Evolutionary conservation across 2,329 filamentous ascomycete species (phyloP), one percentile per base, ranked within the genome.

Genomic region (Incumbomyces lentus): DNA sequence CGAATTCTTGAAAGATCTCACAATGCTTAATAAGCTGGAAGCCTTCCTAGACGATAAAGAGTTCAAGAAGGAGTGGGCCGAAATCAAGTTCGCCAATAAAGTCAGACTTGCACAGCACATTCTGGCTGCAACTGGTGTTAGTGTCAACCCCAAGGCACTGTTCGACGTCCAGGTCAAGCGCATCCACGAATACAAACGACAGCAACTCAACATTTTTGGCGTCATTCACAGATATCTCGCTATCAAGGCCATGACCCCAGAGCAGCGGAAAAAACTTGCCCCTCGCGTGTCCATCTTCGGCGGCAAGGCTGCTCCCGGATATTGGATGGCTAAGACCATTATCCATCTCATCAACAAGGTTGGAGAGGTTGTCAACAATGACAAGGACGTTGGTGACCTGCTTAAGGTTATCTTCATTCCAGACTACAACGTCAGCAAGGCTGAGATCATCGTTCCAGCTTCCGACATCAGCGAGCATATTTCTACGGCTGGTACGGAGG

Each of bases 311-410:
- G 92, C 92, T 1, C 92, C 92, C 0, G 92, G 92, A 13, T 98
- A 98, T 73, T 98, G 92, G 92, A 98, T 96, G 92, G 92, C 92
- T 32, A 98, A 98, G 78, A 93, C 92, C 34, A 88, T 95, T 56
- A 98, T 98, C 58, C 90, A 96, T 63, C 77, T 98, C 48, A 82
- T 98, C 72, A 96, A 95, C 71, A 83, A 81, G 51, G 92, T 96
- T 19, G 88, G 87, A 3, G 70, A 79, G 13, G 85, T 96, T 2
- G 83, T 98, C 57, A 98, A 98, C 72, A 85, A 86, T 34, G 92
- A 98, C 60, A 73, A 79, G 36, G 92, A 96, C 30, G 82, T 96
- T 61, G 90, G 90, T 29, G 90, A 96, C 61, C 74, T 94, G 26
- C 76, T 98, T 62, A 98, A 98, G 75, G 92, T 98, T 44, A 81